Evolutionary conservation across 1,284 basidiomycete species (phyloP).

Genomic region (Irpex lacteus): DNA sequence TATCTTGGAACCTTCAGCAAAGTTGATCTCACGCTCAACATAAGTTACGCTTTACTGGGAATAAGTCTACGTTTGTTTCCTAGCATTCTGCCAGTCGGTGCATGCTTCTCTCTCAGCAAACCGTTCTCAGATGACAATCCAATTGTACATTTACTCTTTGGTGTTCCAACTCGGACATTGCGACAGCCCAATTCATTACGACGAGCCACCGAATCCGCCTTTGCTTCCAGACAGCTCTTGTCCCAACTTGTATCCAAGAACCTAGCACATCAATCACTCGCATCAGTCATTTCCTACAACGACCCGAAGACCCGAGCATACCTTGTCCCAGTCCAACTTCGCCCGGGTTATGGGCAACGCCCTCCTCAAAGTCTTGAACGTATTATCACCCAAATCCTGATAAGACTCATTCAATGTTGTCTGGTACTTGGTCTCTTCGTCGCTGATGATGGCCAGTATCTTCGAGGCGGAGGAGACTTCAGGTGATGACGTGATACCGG

Average conservation of each 20-base stretch:
- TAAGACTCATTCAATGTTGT: slow-evolving; percentile 77
- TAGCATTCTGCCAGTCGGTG: too few species aligned
- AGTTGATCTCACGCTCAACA: too few species aligned
- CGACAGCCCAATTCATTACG: slow-evolving; percentile 11
- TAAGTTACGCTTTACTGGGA: too few species aligned
- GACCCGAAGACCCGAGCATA: slow-evolving; percentile 28
- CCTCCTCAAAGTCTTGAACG: slow-evolving; percentile 85
- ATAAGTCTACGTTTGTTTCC: too few species aligned
- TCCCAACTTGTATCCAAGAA: slow-evolving; percentile 83
- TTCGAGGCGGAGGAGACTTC: slow-evolving; percentile 63
- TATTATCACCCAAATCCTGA: slow-evolving; percentile 84
- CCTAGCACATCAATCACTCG: slow-evolving; percentile 65
- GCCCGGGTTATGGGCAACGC: slow-evolving; percentile 90
- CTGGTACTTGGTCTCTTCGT: slow-evolving; percentile 78
- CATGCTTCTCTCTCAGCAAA: too few species aligned
- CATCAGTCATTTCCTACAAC: background rate
- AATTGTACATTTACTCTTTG: too few species aligned
- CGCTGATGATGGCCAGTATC: slow-evolving; percentile 77
- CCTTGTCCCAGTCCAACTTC: slow-evolving; percentile 94
- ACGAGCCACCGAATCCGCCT: slow-evolving; percentile 49
- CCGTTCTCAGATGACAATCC: too few species aligned
- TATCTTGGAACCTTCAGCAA: too few species aligned
- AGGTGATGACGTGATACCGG: slow-evolving; percentile 57
- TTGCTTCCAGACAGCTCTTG: slow-evolving; percentile 77
- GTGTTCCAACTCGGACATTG: background rate